Evolutionary conservation across 116 monocot species (phyloP).

Genomic region (Phalaenopsis hybrid): DNA sequence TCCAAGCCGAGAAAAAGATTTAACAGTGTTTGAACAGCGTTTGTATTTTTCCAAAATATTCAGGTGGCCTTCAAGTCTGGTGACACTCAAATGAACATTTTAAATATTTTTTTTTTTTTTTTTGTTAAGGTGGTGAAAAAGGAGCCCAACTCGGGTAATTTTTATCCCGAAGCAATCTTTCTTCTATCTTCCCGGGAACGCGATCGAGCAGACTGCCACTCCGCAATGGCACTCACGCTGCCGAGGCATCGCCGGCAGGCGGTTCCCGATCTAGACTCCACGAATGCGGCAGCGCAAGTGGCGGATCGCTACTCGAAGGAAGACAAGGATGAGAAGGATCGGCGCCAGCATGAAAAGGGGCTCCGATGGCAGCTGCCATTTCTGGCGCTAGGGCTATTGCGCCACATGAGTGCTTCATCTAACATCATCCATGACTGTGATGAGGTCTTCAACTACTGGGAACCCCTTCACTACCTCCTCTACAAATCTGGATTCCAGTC

Average conservation of each 20-base stretch:
- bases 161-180: too few relatives aligned
- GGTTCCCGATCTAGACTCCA: background rate
- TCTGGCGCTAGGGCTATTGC: constrained; percentile 47
- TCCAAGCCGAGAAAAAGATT: too few relatives aligned
- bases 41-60: too few relatives aligned
- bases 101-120: too few relatives aligned
- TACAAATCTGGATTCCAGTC: constrained; percentile 98
- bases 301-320: constrained; percentile 61
- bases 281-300: constrained; percentile 2
- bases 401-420: constrained; percentile 92
- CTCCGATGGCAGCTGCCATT: constrained; percentile 60
- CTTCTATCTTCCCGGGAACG: background rate
- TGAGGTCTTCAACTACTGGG: constrained; percentile 99
- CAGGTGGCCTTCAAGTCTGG: too few relatives aligned
- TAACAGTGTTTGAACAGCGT: too few relatives aligned
- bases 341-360: constrained; percentile 17
- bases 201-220: background rate
- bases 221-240: constrained; percentile 34
- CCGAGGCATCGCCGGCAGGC: constrained; percentile 55
- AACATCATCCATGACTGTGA: constrained; percentile 98
- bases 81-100: too few relatives aligned
- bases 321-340: constrained; percentile 27
- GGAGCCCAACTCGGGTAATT: too few relatives aligned
- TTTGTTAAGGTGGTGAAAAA: too few relatives aligned
- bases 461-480: constrained; percentile 88